phyloP scores from a whole-genome alignment of 2,329 filamentous ascomycete species.

The Conoideocrella luteorostrata region DNA sequence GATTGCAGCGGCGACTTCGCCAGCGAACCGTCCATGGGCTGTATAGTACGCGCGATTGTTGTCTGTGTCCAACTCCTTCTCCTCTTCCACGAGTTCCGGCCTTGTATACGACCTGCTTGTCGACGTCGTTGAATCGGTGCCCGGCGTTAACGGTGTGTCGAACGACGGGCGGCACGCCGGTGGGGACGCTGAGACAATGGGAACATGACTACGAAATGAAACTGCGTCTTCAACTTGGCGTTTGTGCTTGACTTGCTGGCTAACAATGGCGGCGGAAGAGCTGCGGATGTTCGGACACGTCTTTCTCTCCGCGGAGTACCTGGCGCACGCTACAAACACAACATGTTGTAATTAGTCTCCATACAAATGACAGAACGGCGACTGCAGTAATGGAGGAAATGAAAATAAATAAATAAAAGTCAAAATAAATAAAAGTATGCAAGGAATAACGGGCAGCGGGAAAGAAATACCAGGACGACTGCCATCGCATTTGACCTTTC shows the following conservation, averaged over 20 bases:
- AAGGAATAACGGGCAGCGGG: too few species aligned
- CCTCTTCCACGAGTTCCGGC: neutral
- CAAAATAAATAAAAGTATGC: too few species aligned
- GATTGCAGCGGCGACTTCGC: neutral
- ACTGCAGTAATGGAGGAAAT: too few species aligned
- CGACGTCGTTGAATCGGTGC: neutral
- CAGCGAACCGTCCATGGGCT: constrained; percentile 2
- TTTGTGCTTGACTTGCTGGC: neutral
- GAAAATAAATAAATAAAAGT: too few species aligned
- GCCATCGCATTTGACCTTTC: constrained; percentile 1
- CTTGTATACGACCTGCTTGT: neutral
- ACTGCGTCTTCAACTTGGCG: neutral
- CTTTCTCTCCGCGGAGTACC: neutral
- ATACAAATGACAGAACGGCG: neutral
- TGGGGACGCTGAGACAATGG: neutral
- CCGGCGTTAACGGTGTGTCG: neutral
- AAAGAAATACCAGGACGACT: neutral
- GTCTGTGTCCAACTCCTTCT: too few species aligned
- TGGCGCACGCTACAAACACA: neutral
- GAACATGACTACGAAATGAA: too few species aligned
- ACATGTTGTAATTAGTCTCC: neutral
- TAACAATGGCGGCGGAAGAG: neutral
- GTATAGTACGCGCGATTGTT: neutral
- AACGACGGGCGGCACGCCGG: neutral
- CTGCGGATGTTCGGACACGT: neutral